Conservation (phyloP, 2,329 filamentous ascomycete species). For the Scedosporium minutisporum region DNA sequence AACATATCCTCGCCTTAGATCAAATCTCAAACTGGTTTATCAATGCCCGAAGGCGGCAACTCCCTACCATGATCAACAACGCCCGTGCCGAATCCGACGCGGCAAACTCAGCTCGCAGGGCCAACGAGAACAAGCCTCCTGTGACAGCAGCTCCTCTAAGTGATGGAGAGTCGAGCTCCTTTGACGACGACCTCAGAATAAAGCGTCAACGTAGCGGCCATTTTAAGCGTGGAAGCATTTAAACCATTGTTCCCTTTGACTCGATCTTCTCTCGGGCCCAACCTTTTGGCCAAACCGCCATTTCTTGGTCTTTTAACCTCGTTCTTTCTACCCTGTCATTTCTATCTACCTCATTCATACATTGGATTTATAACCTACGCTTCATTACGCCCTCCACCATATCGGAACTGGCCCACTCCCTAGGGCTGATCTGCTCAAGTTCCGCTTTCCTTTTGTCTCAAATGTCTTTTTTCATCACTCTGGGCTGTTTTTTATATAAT, state of each 20-base stretch:
- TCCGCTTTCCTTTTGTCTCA: not conserved
- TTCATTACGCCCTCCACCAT: not conserved
- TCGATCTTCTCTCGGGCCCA: not conserved
- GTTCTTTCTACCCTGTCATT: not conserved
- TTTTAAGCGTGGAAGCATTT: slow-evolving; percentile 38
- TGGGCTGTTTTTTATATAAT: not conserved
- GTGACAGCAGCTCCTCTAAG: slow-evolving; percentile 27
- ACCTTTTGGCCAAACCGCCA: not conserved
- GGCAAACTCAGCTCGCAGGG: slow-evolving; percentile 12
- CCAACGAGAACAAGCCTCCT: slow-evolving; percentile 23
- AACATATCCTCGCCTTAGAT: slow-evolving; percentile 27
- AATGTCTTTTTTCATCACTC: not conserved
- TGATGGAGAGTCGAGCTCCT: slow-evolving; percentile 35
- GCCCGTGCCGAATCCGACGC: slow-evolving; percentile 41
- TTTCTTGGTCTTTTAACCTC: not conserved
- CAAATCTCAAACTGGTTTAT: slow-evolving; percentile 78
- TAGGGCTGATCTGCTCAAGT: not conserved
- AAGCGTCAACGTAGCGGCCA: slow-evolving; percentile 14
- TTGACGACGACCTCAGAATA: slow-evolving; percentile 33
- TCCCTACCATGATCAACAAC: slow-evolving; percentile 50
- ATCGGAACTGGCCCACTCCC: not conserved
- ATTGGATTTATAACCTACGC: not conserved
- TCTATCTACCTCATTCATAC: not conserved
- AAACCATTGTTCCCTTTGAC: slow-evolving; percentile 7
- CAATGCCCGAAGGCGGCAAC: slow-evolving; percentile 59